A percentile compares a stretch with the other conserved stretches of the same genome.
Conservation (phyloP, 306 rosid species). For the Inga leiocalycina region DNA sequence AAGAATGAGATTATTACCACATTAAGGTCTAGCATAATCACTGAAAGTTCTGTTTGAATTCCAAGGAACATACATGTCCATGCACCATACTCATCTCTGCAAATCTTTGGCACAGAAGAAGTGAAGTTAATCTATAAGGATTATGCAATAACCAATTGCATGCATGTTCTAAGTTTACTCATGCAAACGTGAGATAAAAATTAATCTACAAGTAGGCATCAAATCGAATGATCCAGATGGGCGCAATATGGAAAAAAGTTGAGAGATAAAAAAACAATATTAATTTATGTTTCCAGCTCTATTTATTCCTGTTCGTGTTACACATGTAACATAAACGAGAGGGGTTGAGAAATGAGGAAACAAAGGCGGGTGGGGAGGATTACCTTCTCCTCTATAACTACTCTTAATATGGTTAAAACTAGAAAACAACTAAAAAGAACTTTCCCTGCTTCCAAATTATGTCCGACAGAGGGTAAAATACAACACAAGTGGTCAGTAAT, state of each 20-base stretch:
- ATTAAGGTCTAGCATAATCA: slow-evolving; percentile 82
- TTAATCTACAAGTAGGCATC: background rate
- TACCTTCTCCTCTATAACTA: background rate
- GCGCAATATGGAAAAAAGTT: background rate
- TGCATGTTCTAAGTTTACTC: slow-evolving; percentile 16
- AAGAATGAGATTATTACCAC: slow-evolving; percentile 59
- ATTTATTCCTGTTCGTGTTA: background rate
- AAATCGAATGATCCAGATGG: background rate
- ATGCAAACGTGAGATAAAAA: background rate
- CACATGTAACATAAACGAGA: background rate
- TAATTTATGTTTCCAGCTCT: background rate
- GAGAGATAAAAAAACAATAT: background rate
- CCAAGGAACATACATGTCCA: slow-evolving; percentile 84
- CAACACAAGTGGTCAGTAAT: background rate
- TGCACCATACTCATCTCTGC: slow-evolving; percentile 79
- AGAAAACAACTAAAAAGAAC: background rate
- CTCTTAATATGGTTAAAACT: background rate
- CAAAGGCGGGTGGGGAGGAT: background rate
- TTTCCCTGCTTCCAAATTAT: background rate
- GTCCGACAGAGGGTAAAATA: background rate
- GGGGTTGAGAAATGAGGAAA: background rate
- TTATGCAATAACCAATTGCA: slow-evolving; percentile 14
- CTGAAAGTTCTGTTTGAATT: slow-evolving; percentile 83
- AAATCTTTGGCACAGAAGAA: slow-evolving; percentile 59
- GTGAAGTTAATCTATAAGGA: slow-evolving; percentile 25